phyloP scores from a whole-genome alignment of 805 yeast genomes.

The Saturnispora besseyi region DNA sequence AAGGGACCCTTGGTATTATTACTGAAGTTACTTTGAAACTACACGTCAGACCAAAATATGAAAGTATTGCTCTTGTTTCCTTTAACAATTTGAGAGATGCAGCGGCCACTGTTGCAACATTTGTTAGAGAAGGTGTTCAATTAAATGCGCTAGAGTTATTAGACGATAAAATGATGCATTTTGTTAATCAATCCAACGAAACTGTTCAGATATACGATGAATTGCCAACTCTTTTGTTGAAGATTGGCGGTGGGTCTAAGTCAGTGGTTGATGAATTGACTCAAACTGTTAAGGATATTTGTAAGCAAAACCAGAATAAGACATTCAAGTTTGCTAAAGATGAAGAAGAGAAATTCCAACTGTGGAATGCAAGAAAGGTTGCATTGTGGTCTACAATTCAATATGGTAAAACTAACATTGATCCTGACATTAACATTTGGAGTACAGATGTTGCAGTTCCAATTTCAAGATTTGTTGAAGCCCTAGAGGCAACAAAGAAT shows the following conservation, averaged over 20 bases:
- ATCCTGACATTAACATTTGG: constrained; percentile 65
- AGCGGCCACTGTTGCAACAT: constrained; percentile 54
- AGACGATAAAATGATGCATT: constrained; percentile 64
- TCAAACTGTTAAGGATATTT: constrained; percentile 34
- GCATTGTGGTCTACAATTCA: constrained; percentile 65
- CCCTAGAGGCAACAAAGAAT: constrained; percentile 52
- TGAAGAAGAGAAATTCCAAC: constrained; percentile 57
- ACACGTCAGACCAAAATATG: constrained; percentile 51
- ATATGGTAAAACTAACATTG: constrained; percentile 43
- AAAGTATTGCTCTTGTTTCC: constrained; percentile 61
- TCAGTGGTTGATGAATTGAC: constrained; percentile 44
- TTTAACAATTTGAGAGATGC: constrained; percentile 61
- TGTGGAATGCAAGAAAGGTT: constrained; percentile 78
- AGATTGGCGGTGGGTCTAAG: constrained; percentile 56
- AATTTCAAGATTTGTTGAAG: constrained; percentile 53
- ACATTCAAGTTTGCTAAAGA: constrained; percentile 55
- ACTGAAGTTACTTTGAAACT: constrained; percentile 62
- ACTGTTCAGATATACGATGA: constrained; percentile 52
- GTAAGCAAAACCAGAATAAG: constrained; percentile 37
- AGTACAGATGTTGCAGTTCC: constrained; percentile 92
- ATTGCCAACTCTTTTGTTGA: constrained; percentile 65
- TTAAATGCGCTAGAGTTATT: constrained; percentile 74
- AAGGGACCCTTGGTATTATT: constrained; percentile 70
- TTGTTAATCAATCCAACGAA: constrained; percentile 55
- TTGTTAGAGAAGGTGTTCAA: constrained; percentile 59